Base-by-base conservation (phyloP, 2,329 filamentous ascomycete species). In the Alternaria longipes region DNA sequence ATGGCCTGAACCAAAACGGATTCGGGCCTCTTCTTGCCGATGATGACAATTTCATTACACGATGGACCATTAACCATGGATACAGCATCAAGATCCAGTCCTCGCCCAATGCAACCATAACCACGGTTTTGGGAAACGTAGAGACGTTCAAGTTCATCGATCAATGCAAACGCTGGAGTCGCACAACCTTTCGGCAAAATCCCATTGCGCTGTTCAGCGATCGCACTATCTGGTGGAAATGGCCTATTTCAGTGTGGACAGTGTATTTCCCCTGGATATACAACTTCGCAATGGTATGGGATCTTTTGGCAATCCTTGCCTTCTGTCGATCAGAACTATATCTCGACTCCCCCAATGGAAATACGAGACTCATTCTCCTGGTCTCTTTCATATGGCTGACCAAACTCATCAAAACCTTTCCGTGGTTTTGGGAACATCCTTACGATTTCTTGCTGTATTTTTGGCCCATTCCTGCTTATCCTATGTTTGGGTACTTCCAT, bases 41-140 rank as follows among this genome's bases (percentile, higher is more conserved):
- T 12, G 75, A 78, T n/a, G 74, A 78, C 44, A 75, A 72, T 28
- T 89, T 84, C 63, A 77, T 86, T 26, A 88, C 86, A 0, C 80
- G 87, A 8, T 84, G 81, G 64, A 77, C 83, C 6, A 78, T 86
- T 24, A 75, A 78, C 9, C 66, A 80, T 3, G 80, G 80, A 6
- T 86, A 80, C 79, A 75, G 80, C 4, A 80, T 88, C 54, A 81
- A 81, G 56, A 82, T 88, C 47, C 87, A 89, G 68, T 81, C 83
- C 57, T 79, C 78, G 3, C 63, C 78, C 0, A 82, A 87, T 6
- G 79, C 82, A 0, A 77, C 79, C 0, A 79, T 89, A 36, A 77
- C 81, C 24, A 89, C 86, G 0, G 80, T 78, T 0, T 75, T 89
- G 1, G 70, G 67, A 3, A 38, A 20, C 4, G 53, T 59, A 3